Base-by-base conservation (phyloP, 305 asterid species). In the Solanum chacoense region DNA sequence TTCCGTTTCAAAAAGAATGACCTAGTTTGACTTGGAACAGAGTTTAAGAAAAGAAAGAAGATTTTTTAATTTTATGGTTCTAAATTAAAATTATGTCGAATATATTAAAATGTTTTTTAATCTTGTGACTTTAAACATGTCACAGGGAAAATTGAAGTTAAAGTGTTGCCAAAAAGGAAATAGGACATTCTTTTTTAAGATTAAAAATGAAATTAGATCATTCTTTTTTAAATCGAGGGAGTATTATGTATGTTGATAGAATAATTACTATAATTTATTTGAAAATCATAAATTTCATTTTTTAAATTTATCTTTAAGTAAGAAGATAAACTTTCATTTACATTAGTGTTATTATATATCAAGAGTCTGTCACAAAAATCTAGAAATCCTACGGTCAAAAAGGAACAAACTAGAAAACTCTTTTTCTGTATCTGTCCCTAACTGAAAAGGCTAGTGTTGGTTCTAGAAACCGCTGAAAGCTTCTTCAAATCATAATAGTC, bases 381-480 rank as follows among this genome's bases (percentile, higher is more conserved):
- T 80, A 26, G 26, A 80, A 80, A 26, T 40, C 38, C 22, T 81
- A 31, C 73, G 73, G 87, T 83, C 31, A 50, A 6, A 79, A 83
- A 45, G 22, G 87, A 50, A 50, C 3, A 50, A 83, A 31, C 87
- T 83, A 50, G 87, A 83, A 13, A 31, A 2, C 42, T 29, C 71
- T 81, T 18, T 80, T 42, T 35, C 72, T 18, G 20, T 42, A 9
- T 81, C 67, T 81, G 85, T 1, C 69, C 38, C 4, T 16, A 8
- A 29, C 71, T 1, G 38, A 81, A 81, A 28, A 29, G 0, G 10
- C 16, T 81, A 14, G 71, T 45, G 71, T 81, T 81, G 38, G 73
- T 83, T 95, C 98, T 91, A 92, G 98, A 95, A 94, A 89, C 74
- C 88, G 67, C 98, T 90, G 88, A 81, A 90, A 71, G 67, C 87